A percentile compares a stretch with the other conserved stretches of the same genome.
These are phyloP conservation scores for Leccinum huronense DNA, from an alignment of 1,284 basidiomycete genomes.

Conservation along the genomic window DNA sequence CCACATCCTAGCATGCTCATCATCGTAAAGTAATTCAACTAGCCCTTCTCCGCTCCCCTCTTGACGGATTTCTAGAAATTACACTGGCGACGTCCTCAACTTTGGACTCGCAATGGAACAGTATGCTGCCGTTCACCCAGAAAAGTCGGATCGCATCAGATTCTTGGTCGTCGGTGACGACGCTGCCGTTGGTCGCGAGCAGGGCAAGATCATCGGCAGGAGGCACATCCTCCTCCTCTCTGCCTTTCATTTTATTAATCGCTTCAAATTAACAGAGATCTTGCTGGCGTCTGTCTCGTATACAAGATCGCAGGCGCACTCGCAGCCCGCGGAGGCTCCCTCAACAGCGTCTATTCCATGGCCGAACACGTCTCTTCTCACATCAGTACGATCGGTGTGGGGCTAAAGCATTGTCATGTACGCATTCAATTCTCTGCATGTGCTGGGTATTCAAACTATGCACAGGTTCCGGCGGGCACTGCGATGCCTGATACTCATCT, in stretches of 20 bases:
- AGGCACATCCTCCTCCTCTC: constrained; percentile 46
- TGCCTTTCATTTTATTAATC: background rate
- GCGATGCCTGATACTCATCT: constrained; percentile 60
- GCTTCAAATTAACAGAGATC: constrained; percentile 50
- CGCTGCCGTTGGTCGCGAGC: constrained; percentile 79
- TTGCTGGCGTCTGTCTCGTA: constrained; percentile 86
- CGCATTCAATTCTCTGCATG: background rate
- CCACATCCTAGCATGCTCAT: constrained; percentile 62
- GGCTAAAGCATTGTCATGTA: constrained; percentile 92
- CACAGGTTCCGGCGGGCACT: constrained; percentile 74
- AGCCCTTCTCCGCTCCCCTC: background rate
- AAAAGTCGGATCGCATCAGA: constrained; percentile 65
- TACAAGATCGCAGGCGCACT: constrained; percentile 91
- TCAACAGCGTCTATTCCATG: constrained; percentile 73
- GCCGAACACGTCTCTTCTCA: constrained; percentile 68
- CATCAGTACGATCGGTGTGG: constrained; percentile 83
- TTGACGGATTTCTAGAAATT: constrained; percentile 52
- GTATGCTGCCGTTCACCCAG: constrained; percentile 68
- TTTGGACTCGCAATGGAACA: constrained; percentile 92
- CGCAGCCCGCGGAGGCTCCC: constrained; percentile 65
- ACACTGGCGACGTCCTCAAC: constrained; percentile 89
- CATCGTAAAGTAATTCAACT: constrained; percentile 70
- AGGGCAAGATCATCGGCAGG: constrained; percentile 80
- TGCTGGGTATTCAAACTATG: background rate
- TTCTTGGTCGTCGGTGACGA: constrained; percentile 92